These are phyloP conservation scores for Kluyveromyces lactis DNA, from an alignment of 805 yeast species.

Conservation along the genomic window DNA sequence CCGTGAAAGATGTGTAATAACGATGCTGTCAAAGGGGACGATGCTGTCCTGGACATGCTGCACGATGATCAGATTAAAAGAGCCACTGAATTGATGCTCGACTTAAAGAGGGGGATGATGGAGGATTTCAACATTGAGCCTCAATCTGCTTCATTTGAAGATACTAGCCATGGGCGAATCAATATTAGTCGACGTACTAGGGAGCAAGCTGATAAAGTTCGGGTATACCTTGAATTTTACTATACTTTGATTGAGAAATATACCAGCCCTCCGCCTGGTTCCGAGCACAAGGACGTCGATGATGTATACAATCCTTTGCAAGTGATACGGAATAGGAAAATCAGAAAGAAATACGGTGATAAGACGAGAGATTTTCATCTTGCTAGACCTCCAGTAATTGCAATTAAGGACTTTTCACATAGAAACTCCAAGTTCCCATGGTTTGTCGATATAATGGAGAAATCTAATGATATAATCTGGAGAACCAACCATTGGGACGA, in stretches of 20 bases:
- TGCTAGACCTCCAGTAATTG: conserved; percentile 51
- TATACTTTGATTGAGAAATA: conserved; percentile 40
- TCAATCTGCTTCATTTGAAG: background rate
- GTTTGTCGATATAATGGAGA: conserved; percentile 58
- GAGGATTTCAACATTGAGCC: conserved; percentile 22
- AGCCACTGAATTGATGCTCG: conserved; percentile 20
- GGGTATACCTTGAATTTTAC: conserved; percentile 37
- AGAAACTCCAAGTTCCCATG: conserved; percentile 43
- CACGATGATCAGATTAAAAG: background rate
- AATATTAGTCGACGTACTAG: conserved; percentile 10
- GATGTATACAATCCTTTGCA: conserved; percentile 78
- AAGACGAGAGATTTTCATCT: conserved; percentile 37
- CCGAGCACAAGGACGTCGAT: conserved; percentile 39
- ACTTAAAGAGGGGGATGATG: conserved; percentile 23
- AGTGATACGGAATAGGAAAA: conserved; percentile 61
- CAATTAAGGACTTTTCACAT: conserved; percentile 46
- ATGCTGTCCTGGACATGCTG: background rate
- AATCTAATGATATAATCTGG: conserved; percentile 51
- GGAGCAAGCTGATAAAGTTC: conserved; percentile 24
- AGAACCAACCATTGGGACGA: conserved; percentile 28
- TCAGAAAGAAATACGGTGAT: conserved; percentile 41
- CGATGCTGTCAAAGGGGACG: background rate
- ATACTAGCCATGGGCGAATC: background rate
- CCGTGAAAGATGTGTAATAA: no score
- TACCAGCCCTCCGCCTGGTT: conserved; percentile 19